These are phyloP conservation scores for Starmerella powellii DNA, from an alignment of 805 yeast genomes.

Conservation along the genomic window DNA sequence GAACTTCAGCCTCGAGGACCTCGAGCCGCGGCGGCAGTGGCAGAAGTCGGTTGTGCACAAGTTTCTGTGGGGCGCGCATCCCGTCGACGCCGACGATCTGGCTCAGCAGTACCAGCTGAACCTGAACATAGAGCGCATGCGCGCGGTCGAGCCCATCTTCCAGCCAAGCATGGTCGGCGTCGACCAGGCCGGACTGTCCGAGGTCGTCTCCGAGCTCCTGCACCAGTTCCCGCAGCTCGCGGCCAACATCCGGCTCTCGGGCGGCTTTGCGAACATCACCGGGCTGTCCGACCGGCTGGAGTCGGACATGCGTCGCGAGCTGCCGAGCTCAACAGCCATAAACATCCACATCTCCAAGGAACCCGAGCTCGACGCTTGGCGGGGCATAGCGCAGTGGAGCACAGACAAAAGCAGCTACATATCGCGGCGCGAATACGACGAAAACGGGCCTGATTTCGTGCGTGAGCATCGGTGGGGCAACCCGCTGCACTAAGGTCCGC, in stretches of 20 bases:
- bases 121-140: slow-evolving; percentile 76
- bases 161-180: slow-evolving; percentile 90
- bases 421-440: slow-evolving; percentile 65
- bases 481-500: not conserved
- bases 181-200: slow-evolving; percentile 90
- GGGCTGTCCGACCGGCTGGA: slow-evolving; percentile 58
- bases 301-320: slow-evolving; percentile 52
- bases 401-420: slow-evolving; percentile 38
- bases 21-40: slow-evolving; percentile 76
- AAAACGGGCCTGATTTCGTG: slow-evolving; percentile 69
- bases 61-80: slow-evolving; percentile 82
- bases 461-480: slow-evolving; percentile 11
- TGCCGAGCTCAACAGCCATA: slow-evolving; percentile 58
- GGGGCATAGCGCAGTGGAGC: slow-evolving; percentile 81
- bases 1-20: slow-evolving; percentile 71
- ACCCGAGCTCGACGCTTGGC: slow-evolving; percentile 79
- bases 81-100: slow-evolving; percentile 67
- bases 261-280: slow-evolving; percentile 62
- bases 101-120: slow-evolving; percentile 85
- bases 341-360: slow-evolving; percentile 51
- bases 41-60: slow-evolving; percentile 63
- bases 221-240: slow-evolving; percentile 34
- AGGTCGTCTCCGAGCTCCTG: slow-evolving; percentile 57
- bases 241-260: slow-evolving; percentile 63
- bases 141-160: slow-evolving; percentile 84